These are phyloP conservation scores for Arabidopsis suecica DNA, from an alignment of 345 rosid genomes.

Conservation along the genomic window DNA sequence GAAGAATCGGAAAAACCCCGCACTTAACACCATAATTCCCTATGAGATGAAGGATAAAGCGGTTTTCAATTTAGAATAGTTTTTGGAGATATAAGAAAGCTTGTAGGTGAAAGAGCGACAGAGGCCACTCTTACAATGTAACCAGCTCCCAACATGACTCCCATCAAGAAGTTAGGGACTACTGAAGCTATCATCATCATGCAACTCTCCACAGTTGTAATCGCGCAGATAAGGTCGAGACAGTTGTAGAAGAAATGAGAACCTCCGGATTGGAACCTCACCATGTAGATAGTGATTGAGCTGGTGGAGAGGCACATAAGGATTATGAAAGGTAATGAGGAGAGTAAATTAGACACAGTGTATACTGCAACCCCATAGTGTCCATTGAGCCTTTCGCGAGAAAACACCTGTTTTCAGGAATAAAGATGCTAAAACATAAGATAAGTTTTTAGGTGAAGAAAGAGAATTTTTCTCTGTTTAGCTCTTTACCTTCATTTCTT, in stretches of 20 bases:
- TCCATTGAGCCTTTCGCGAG: slow-evolving; percentile 72
- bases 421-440: not conserved
- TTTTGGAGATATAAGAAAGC: not conserved
- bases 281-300: slow-evolving; percentile 66
- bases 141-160: slow-evolving; percentile 80
- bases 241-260: slow-evolving; percentile 60
- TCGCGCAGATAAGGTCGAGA: slow-evolving; percentile 62
- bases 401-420: slow-evolving; percentile 55
- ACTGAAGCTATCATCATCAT: slow-evolving; percentile 88
- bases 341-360: slow-evolving; percentile 69
- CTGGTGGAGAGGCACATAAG: slow-evolving; percentile 55
- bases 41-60: slow-evolving; percentile 31
- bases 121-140: slow-evolving; percentile 59
- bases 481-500: slow-evolving; percentile 72
- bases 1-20: slow-evolving; percentile 74
- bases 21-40: slow-evolving; percentile 83
- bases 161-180: slow-evolving; percentile 82
- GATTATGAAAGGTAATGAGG: slow-evolving; percentile 72
- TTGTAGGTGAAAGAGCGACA: slow-evolving; percentile 25
- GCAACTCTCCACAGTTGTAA: slow-evolving; percentile 78
- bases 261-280: slow-evolving; percentile 61
- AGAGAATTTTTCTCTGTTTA: not conserved
- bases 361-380: slow-evolving; percentile 76
- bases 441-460: not conserved
- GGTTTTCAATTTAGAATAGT: slow-evolving; percentile 8